phyloP scores from a whole-genome alignment of 2,329 filamentous ascomycete genomes.

The Ceratocystis eucalypticola region DNA sequence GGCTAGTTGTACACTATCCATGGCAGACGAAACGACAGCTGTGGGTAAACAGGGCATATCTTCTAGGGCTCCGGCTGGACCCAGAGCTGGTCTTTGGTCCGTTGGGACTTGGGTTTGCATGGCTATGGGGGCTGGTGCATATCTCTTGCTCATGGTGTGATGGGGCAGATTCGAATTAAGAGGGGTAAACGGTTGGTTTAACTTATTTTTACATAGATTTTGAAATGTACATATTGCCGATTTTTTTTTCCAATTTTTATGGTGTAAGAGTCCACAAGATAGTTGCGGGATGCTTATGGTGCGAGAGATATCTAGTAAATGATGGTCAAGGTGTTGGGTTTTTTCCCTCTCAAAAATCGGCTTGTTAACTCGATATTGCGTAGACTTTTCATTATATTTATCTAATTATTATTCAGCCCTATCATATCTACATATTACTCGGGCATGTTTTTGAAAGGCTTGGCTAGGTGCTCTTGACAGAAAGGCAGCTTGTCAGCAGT shows the following conservation, averaged over 20 bases:
- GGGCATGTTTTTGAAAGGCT: constrained; percentile 52
- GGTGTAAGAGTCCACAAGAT: no score
- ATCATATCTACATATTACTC: constrained; percentile 29
- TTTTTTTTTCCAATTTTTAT: no score
- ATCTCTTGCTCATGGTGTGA: neutral
- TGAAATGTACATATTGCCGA: neutral
- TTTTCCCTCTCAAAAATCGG: no score
- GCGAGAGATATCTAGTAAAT: no score
- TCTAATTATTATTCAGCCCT: neutral
- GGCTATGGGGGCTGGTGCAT: neutral
- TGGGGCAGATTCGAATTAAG: neutral
- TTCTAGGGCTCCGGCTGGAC: constrained; percentile 10
- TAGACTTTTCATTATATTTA: neutral
- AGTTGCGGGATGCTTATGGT: no score
- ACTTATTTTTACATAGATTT: neutral
- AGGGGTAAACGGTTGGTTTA: no score
- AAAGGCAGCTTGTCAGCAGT: constrained; percentile 55
- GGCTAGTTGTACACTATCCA: constrained; percentile 52
- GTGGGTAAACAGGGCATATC: constrained; percentile 41
- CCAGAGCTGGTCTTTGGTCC: neutral
- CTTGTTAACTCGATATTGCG: no score
- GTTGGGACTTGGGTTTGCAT: neutral
- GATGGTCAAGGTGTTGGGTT: no score
- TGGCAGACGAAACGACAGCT: constrained; percentile 40
- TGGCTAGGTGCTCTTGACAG: constrained; percentile 50